Base-by-base conservation (phyloP, 495 filamentous ascomycete species). In the Endocarpon pusillum region DNA sequence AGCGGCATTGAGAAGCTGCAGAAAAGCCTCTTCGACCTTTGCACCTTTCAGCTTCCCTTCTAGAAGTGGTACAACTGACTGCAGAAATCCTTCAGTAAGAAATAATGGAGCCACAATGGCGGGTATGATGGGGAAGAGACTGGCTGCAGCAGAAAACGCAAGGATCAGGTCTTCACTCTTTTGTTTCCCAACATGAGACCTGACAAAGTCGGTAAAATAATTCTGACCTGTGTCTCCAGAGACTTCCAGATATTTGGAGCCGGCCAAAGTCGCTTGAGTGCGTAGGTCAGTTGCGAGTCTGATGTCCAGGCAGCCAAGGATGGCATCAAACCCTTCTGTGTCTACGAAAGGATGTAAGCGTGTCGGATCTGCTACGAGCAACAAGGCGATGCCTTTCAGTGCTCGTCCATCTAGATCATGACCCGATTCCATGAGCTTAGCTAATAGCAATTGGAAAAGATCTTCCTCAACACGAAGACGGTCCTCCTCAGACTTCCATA, bases 1-100 rank as follows among this genome's bases (percentile, higher is more conserved):
- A 12, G 87, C 91, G 8, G 81, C 81, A 54, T 80, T 89, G 25
- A 96, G 59, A 61, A 96, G 73, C 39, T 96, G 81, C 35, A 96
- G 55, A 18, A 81, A 70, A 3, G 83, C 75, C 24, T 73, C 67
- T 54, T 93, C 84, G 25, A 94, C 75, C 35, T 77, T 77, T 41
- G 66, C 64, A 46, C 73, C 79, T 55, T 79, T 84, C 51, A 68
- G 69, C 35, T 79, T 78, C 45, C 72, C 70, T 34, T 75, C 65
- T 51, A 84, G 73, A 31, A 86, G 52, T 5, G 78, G 71, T 14
- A 68, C 70, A 16, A 93, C 60, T 22, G 65, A 67, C 20, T 62
- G 51, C 32, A 89, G 61, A 45, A 96, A 94, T 2, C 77, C 80
- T 28, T 87, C 79, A 12, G 71, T 83, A 34, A 94, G 66, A 48